Evolutionary conservation across 2,329 filamentous ascomycete genomes (phyloP), one percentile per base, ranked within the genome.

Genomic region (Fusarium veterinarium): DNA sequence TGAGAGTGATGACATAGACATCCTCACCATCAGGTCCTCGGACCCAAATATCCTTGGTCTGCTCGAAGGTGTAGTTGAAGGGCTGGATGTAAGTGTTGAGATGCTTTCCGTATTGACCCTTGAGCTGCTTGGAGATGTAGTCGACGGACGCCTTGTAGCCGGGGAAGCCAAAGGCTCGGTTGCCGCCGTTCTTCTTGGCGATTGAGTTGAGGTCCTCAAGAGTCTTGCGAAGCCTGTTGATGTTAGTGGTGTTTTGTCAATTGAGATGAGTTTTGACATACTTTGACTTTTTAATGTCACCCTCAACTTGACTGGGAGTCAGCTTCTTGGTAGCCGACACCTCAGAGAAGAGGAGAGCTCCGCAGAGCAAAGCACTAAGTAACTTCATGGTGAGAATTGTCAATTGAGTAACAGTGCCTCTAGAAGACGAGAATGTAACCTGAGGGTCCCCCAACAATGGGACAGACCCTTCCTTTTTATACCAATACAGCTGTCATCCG

Each of bases 61-160:
- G 79, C 60, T 83, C 82, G 69, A 84, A 87, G 6, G 82, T 80
- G 73, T 85, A 82, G 75, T 82, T 84, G 78, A 88, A 87, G 11
- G 81, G 78, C 75, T 88, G 86, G 35, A 86, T 77, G 31, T 75
- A 80, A 17, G 84, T 86, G 71, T 86, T 80, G 48, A 86, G 80
- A 52, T 85, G 76, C 55, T 83, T 79, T 60, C 77, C 77, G 67
- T 85, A 83, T 28, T 82, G 80, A 37, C 72, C 81, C 66, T 79
- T 72, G 17, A 81, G 78, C 17, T 86, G 85, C 59, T 85, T 84
- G 9, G 88, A 81, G 63, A 91, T 80, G 75, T 87, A 91, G 73
- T 91, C 87, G 23, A 87, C 79, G 0, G 88, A 90, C 4, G 88
- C 89, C 56, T 85, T 84, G 82, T 86, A 91, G 19, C 89, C 89